Base-by-base conservation (phyloP, 2,329 filamentous ascomycete genomes). In the Nemania abortiva region DNA sequence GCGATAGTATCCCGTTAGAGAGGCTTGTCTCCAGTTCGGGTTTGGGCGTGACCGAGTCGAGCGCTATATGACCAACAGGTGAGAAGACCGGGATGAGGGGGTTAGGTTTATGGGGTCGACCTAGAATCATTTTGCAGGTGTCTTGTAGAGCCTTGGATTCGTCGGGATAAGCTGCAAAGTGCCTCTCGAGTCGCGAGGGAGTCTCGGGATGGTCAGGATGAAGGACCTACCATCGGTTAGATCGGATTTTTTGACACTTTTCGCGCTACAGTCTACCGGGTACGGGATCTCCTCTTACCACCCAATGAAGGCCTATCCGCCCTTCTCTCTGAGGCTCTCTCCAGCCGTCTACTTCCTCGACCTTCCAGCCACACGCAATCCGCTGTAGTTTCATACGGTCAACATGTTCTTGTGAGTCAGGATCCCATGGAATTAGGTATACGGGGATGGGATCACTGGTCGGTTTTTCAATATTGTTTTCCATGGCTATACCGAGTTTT, bases 61-160 rank as follows among this genome's bases (percentile, higher is more conserved):
- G 73, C 2, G 76, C 74, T 42, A 80, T 77, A 54, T 80, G 79
- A 3, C 78, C 78, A 24, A 80, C 68, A 0, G 79, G 78, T 6
- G 75, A 52, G 50, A 80, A 80, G 3, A 31, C 27, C 0, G 64
- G 27, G 4, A 42, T 11, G 0, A 66, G 50, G 0, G 73, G 69
- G 1, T 69, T 63, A 0, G 70, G 72, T 66, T 59, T 77, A 59
- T 68, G 70, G 58, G 27, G 37, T 0, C 58, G 77, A 31, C 39
- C 71, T 20, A 66, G 63, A 20, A 70, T 63, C 58, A 22, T 69
- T 66, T 66, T 74, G 56, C 66, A 65, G 22, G 64, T 73, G 34
- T 75, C 72, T 10, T 45, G 27, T 11, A 75, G 67, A 31, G 65
- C 49, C 57, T 55, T 56, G 4, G 58, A 56, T 62, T 70, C 63